Evolutionary conservation across 1,284 basidiomycete genomes (phyloP).

Genomic region (Trametes polyzona): DNA sequence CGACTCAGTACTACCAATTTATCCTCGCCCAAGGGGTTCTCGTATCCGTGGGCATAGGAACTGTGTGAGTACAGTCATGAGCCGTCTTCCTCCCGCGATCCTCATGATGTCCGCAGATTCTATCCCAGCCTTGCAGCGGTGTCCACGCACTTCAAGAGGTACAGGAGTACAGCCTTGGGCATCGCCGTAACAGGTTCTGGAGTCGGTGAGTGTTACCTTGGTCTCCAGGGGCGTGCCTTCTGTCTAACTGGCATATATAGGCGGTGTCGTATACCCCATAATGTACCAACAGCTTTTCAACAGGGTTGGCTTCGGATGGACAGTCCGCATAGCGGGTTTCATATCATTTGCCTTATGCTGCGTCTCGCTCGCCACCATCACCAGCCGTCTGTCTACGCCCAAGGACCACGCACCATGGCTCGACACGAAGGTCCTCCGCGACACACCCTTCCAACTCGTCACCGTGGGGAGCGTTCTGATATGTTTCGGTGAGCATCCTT

Average conservation of each 20-base stretch:
- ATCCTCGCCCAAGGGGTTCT: slow-evolving; percentile 43
- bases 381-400: slow-evolving; percentile 28
- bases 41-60: slow-evolving; percentile 40
- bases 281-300: slow-evolving; percentile 62
- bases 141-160: slow-evolving; percentile 59
- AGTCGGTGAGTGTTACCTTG: slow-evolving; percentile 27
- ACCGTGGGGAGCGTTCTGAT: slow-evolving; percentile 36
- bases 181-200: slow-evolving; percentile 44
- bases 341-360: slow-evolving; percentile 36
- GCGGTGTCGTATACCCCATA: slow-evolving; percentile 71
- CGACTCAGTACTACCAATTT: slow-evolving; percentile 40
- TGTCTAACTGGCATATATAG: slow-evolving; percentile 34
- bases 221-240: not conserved
- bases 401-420: slow-evolving; percentile 29
- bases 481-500: slow-evolving; percentile 30
- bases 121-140: slow-evolving; percentile 32
- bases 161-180: slow-evolving; percentile 58
- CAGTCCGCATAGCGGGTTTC: slow-evolving; percentile 46
- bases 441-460: slow-evolving; percentile 36
- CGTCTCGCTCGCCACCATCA: slow-evolving; percentile 33
- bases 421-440: slow-evolving; percentile 34
- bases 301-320: slow-evolving; percentile 63
- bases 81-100: not conserved
- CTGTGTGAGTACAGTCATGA: slow-evolving; percentile 35
- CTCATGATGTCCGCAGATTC: slow-evolving; percentile 25